Conservation (phyloP, 139 green algal genomes). For the Pleodorina starrii region DNA sequence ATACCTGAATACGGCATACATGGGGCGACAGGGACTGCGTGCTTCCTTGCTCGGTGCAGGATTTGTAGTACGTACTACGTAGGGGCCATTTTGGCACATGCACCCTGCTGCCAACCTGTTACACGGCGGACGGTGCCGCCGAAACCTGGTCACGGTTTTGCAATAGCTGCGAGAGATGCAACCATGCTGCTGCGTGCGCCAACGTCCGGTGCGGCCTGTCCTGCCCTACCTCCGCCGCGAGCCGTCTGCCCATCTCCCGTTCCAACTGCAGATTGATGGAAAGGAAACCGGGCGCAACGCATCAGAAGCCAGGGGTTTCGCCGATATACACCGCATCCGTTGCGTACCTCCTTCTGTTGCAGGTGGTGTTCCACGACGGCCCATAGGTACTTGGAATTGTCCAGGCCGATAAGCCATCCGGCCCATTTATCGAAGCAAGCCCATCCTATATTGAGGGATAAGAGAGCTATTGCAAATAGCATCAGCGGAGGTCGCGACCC, state of each 20-base stretch:
- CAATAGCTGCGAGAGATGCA: neutral
- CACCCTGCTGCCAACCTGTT: no score
- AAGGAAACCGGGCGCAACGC: neutral
- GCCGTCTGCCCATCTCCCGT: neutral
- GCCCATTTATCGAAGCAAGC: conserved; percentile 32
- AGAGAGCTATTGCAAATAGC: no score
- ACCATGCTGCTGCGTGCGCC: neutral
- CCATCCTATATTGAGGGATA: no score
- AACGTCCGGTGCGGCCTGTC: neutral
- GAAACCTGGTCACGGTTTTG: no score
- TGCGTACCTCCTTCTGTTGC: neutral
- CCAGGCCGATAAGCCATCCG: conserved; percentile 23
- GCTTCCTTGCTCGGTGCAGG: no score
- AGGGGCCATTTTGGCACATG: no score
- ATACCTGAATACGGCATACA: no score
- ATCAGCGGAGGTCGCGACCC: no score
- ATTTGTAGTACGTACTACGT: no score
- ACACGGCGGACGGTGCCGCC: no score
- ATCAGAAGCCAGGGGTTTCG: neutral
- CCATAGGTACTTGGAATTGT: conserved; percentile 40
- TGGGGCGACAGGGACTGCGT: no score
- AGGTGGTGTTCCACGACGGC: conserved; percentile 21
- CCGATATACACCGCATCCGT: neutral
- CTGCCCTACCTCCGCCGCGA: neutral
- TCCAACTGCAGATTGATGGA: neutral